Evolutionary conservation across 352 stramenopile genomes (phyloP), one percentile per base, ranked within the genome.

Genomic region (Pythium pyrilobum): DNA sequence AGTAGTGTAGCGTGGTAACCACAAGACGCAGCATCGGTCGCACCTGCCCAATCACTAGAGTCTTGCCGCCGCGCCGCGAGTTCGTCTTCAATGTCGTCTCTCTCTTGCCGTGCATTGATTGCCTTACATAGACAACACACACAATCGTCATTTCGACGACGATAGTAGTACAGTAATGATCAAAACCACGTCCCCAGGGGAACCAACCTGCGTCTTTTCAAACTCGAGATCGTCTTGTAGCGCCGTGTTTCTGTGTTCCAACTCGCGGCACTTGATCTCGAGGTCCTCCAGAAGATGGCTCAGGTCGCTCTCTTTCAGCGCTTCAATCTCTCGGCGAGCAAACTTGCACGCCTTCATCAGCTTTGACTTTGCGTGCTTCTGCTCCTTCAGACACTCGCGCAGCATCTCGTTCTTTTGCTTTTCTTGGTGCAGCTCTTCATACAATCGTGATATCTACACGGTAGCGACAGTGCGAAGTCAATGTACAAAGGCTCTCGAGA

Each of bases 401-500:
- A 92, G 52, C 77, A 85, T 83, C 36, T 82, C 68, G 47, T 79
- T 86, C 37, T 84, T 80, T 25, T 82, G 60, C 48, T 85, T 88
- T 47, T 89, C 75, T 36, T 81, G 65, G 34, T 84, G 62, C 24
- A 87, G 73, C 36, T 92, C 81, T 38, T 81, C 70, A 28, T 89
- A 92, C 25, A 92, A 27, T 18, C 74, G 55, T 34, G 71, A 65
- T 46, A 87, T 77, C 78, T 89, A 28, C 18, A 56, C 41, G 7
- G 1, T 16, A 24, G 10, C 11, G 31, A 21, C 11, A 33, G 29
- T 47, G 23, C 32, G 7, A 43, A 23, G 4, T 40, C 6, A 24
- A 31, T 29, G 10, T 4, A 47, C 13, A 16, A 31, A 34, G 0
- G 24, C n/a, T n/a, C n/a, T n/a, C n/a, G n/a, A n/a, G n/a, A n/a